Evolutionary conservation across 2,329 filamentous ascomycete genomes (phyloP).

Genomic region (Ophiostoma populinum): DNA sequence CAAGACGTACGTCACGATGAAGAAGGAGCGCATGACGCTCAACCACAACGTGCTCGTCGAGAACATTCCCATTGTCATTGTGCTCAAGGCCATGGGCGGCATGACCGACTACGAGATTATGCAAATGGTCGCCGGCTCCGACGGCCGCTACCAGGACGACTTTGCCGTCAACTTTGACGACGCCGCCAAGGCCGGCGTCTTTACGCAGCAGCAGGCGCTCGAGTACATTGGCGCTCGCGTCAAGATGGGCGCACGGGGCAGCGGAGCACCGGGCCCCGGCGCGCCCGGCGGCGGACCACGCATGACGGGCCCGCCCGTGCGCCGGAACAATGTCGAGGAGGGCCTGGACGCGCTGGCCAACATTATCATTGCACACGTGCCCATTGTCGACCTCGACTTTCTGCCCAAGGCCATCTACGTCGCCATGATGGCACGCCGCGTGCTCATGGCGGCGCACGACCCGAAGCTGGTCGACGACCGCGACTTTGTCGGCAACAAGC

Average conservation of each 20-base stretch:
- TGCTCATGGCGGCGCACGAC: slow-evolving; percentile 85
- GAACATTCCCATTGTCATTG: slow-evolving; percentile 84
- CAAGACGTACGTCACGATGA: slow-evolving; percentile 87
- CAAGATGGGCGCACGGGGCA: slow-evolving; percentile 61
- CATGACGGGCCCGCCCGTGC: slow-evolving; percentile 34
- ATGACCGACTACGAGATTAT: slow-evolving; percentile 92
- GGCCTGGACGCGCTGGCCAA: slow-evolving; percentile 84
- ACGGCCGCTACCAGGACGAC: slow-evolving; percentile 80
- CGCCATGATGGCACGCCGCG: slow-evolving; percentile 91
- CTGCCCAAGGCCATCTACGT: slow-evolving; percentile 94
- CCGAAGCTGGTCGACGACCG: slow-evolving; percentile 82
- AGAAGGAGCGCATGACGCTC: slow-evolving; percentile 80
- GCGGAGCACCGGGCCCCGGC: slow-evolving; percentile 8
- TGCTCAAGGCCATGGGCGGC: slow-evolving; percentile 84
- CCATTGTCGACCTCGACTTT: slow-evolving; percentile 82
- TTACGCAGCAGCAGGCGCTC: slow-evolving; percentile 86
- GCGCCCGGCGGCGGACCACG: slow-evolving; percentile 21
- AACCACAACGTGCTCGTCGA: slow-evolving; percentile 89
- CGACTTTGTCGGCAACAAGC: slow-evolving; percentile 96
- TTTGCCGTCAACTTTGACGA: slow-evolving; percentile 95
- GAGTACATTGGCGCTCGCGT: slow-evolving; percentile 81
- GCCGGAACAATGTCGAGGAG: slow-evolving; percentile 74
- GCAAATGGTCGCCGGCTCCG: slow-evolving; percentile 73
- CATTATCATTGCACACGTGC: slow-evolving; percentile 87
- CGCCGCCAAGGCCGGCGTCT: slow-evolving; percentile 64